phyloP scores from a whole-genome alignment of 352 stramenopile species.

The Phytophthora agathidicida region DNA sequence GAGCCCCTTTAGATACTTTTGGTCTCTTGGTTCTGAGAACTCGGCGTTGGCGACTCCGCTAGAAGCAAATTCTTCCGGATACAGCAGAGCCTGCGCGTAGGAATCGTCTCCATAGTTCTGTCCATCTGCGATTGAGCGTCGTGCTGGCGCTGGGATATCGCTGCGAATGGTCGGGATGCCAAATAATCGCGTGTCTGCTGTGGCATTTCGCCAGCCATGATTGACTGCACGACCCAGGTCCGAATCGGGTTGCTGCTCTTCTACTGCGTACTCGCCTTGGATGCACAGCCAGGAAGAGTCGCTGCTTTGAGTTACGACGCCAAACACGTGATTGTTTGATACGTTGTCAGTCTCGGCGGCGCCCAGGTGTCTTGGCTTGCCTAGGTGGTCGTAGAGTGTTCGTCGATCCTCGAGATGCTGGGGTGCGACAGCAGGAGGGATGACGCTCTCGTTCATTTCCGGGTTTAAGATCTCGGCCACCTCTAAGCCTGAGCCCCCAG shows the following conservation, averaged over 20 bases:
- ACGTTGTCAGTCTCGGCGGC: slow-evolving; percentile 41
- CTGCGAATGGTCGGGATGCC: slow-evolving; percentile 86
- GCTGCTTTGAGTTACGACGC: slow-evolving; percentile 53
- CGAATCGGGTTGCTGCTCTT: slow-evolving; percentile 82
- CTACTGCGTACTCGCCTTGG: slow-evolving; percentile 76
- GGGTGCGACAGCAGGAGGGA: slow-evolving; percentile 48
- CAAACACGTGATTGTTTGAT: slow-evolving; percentile 66
- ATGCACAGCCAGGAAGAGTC: slow-evolving; percentile 80
- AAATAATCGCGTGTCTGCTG: slow-evolving; percentile 66
- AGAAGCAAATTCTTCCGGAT: slow-evolving; percentile 82
- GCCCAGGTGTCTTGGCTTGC: slow-evolving; percentile 67
- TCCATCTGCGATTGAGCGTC: slow-evolving; percentile 83
- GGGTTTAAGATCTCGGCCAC: slow-evolving; percentile 69
- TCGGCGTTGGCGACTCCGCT: slow-evolving; percentile 85
- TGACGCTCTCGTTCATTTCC: slow-evolving; percentile 65
- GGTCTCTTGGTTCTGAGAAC: slow-evolving; percentile 70
- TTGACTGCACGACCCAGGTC: slow-evolving; percentile 86
- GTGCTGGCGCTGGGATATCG: slow-evolving; percentile 78
- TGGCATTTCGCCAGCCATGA: slow-evolving; percentile 87
- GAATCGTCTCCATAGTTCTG: slow-evolving; percentile 93
- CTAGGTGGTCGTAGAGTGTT: slow-evolving; percentile 76
- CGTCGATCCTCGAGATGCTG: slow-evolving; percentile 80
- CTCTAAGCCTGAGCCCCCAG: slow-evolving; percentile 29
- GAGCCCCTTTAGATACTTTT: slow-evolving; percentile 64
- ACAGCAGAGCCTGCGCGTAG: slow-evolving; percentile 80